These are phyloP conservation scores for Thalassiosira hispida DNA, from an alignment of 352 stramenopile species.

Conservation along the genomic window DNA sequence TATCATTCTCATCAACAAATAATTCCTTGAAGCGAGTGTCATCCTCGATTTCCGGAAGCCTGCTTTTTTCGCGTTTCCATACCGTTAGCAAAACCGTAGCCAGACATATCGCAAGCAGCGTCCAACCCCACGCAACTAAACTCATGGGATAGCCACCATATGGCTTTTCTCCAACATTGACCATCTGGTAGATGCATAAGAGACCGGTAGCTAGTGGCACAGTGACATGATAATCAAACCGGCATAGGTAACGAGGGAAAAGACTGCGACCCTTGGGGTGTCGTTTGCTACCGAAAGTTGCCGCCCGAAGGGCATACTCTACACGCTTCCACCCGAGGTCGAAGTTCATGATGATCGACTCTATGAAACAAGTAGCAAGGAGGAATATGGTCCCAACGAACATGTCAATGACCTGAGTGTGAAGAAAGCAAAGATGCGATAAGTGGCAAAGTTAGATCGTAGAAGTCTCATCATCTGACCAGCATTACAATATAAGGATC, in stretches of 20 bases:
- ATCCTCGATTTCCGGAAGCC: constrained; percentile 11
- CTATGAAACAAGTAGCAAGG: neutral
- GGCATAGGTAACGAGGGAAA: constrained; percentile 14
- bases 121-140: constrained; percentile 15
- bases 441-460: no score
- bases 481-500: no score
- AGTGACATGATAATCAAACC: constrained; percentile 13
- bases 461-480: no score
- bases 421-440: no score
- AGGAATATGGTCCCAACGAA: constrained; percentile 26
- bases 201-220: constrained; percentile 12
- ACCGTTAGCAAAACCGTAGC: neutral
- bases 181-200: constrained; percentile 8
- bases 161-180: constrained; percentile 7
- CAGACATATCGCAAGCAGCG: neutral
- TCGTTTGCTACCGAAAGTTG: constrained; percentile 16
- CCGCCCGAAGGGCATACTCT: constrained; percentile 8
- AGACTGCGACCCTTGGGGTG: constrained; percentile 1
- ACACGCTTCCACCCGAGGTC: constrained; percentile 9
- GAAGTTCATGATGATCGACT: constrained; percentile 18
- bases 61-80: constrained; percentile 7
- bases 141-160: constrained; percentile 18
- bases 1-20: neutral
- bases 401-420: constrained; percentile 7
- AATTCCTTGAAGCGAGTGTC: constrained; percentile 6